These are phyloP conservation scores for Meira nashicola DNA, from an alignment of 1,284 basidiomycete species.

Conservation along the genomic window DNA sequence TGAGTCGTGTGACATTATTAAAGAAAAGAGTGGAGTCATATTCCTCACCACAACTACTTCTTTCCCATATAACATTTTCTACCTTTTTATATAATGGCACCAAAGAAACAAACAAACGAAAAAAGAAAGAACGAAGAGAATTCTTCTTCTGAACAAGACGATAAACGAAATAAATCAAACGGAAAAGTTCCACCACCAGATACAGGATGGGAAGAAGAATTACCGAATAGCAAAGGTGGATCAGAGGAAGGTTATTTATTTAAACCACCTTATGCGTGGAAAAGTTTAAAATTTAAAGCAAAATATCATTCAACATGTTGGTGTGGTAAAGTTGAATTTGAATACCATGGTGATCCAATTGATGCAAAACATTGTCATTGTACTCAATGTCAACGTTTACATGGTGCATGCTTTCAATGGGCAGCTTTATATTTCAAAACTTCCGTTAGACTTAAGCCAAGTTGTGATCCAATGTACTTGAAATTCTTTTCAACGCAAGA, in stretches of 20 bases:
- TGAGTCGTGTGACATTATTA: too few relatives aligned
- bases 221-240: slow-evolving; percentile 23
- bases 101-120: too few relatives aligned
- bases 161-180: too few relatives aligned
- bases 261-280: slow-evolving; percentile 8
- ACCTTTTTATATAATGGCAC: too few relatives aligned
- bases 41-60: too few relatives aligned
- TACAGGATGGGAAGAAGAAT: slow-evolving; percentile 25
- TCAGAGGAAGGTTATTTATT: slow-evolving; percentile 23
- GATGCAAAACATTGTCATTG: slow-evolving; percentile 23
- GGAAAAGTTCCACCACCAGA: background rate
- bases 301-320: background rate
- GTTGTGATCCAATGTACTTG: slow-evolving; percentile 25
- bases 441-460: slow-evolving; percentile 23
- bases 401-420: slow-evolving; percentile 19
- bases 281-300: background rate
- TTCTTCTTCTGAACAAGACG: too few relatives aligned
- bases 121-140: too few relatives aligned
- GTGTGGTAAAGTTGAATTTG: slow-evolving; percentile 22
- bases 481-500: slow-evolving; percentile 31
- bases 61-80: too few relatives aligned
- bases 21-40: too few relatives aligned
- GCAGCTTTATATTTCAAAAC: slow-evolving; percentile 33
- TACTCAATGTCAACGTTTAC: background rate
- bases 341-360: slow-evolving; percentile 32